phyloP scores from a whole-genome alignment of 2,329 filamentous ascomycete genomes.

The Calcarisporium arbuscula region DNA sequence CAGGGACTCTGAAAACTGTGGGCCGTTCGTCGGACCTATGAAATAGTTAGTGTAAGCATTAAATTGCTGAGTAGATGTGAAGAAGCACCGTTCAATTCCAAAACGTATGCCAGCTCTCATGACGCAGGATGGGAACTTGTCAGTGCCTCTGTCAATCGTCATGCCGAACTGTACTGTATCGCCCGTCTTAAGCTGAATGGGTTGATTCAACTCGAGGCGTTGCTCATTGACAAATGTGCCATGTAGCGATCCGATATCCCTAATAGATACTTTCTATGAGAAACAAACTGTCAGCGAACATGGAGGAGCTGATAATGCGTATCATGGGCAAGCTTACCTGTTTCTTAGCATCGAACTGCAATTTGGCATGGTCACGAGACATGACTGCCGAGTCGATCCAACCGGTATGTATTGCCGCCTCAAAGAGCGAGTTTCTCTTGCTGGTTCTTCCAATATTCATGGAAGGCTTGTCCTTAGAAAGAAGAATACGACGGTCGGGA shows the following conservation, averaged over 20 bases:
- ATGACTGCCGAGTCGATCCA: slow-evolving; percentile 69
- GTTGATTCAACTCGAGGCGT: slow-evolving; percentile 13
- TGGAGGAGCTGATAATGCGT: too few species aligned
- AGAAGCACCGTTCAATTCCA: slow-evolving; percentile 18
- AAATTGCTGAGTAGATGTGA: not conserved
- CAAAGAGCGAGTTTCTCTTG: slow-evolving; percentile 26
- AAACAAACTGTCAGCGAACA: too few species aligned
- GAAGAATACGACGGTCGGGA: slow-evolving; percentile 21
- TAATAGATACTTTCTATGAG: slow-evolving; percentile 36
- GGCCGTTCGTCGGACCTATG: slow-evolving; percentile 19
- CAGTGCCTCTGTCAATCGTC: slow-evolving; percentile 24
- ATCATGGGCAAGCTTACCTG: slow-evolving; percentile 33
- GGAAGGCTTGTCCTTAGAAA: slow-evolving; percentile 22
- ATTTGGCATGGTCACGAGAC: slow-evolving; percentile 59
- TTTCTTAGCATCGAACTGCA: slow-evolving; percentile 36
- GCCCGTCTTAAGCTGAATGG: slow-evolving; percentile 16
- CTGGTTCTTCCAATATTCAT: slow-evolving; percentile 39
- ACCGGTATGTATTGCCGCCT: slow-evolving; percentile 45
- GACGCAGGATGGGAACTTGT: slow-evolving; percentile 30
- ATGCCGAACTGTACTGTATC: slow-evolving; percentile 31
- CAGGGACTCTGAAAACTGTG: slow-evolving; percentile 34
- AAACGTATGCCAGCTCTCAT: slow-evolving; percentile 27
- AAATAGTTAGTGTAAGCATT: slow-evolving; percentile 10
- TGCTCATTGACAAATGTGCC: slow-evolving; percentile 41
- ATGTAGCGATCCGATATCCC: slow-evolving; percentile 45